Evolutionary conservation across 345 rosid species (phyloP).

Genomic region (Salix dunnii): DNA sequence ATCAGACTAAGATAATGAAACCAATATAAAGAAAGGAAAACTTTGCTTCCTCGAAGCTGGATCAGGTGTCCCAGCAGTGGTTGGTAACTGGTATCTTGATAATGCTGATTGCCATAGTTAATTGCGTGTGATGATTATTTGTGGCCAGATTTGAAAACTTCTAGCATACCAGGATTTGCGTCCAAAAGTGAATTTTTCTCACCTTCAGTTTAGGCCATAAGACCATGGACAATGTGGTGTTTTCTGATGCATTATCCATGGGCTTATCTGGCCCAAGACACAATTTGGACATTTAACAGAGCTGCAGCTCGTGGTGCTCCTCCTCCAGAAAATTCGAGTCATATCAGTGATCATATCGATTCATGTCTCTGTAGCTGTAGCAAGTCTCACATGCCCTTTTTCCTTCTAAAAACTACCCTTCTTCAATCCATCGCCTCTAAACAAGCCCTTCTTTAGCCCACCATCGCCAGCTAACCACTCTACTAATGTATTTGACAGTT

Average conservation of each 20-base stretch:
- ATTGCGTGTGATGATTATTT: background rate
- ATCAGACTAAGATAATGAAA: background rate
- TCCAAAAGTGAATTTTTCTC: background rate
- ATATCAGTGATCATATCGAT: background rate
- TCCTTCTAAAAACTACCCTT: too few relatives aligned
- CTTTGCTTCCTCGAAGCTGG: background rate
- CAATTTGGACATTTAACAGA: background rate
- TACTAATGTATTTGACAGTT: too few relatives aligned
- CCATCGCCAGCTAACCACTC: too few relatives aligned
- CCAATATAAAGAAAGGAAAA: background rate
- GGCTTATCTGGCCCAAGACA: background rate
- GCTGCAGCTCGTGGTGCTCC: background rate
- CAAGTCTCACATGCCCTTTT: too few relatives aligned
- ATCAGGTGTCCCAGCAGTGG: background rate
- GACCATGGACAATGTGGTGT: background rate
- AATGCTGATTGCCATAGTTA: background rate
- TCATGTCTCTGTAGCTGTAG: background rate
- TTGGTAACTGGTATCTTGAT: background rate
- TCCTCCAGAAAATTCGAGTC: background rate
- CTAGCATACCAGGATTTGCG: background rate
- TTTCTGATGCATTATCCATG: background rate
- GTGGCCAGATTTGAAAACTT: background rate
- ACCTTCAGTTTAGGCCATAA: background rate
- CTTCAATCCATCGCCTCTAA: too few relatives aligned
- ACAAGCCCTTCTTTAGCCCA: too few relatives aligned